phyloP scores from a whole-genome alignment of 169 alveolate genomes.

The Miamiensis avidus region DNA sequence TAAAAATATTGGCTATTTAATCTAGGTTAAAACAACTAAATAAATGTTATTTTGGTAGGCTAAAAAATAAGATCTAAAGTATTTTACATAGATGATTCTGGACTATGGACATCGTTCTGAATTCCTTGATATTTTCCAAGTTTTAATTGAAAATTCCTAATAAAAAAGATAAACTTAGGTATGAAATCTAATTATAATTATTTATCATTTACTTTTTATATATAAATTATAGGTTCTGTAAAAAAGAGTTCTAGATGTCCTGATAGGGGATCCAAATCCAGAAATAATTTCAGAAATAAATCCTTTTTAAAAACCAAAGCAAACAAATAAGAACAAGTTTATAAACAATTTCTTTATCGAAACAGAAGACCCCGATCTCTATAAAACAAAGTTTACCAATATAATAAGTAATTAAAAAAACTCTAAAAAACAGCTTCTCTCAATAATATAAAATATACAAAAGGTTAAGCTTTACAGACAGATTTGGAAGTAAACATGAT shows the following conservation, averaged over 20 bases:
- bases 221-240: background rate
- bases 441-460: too few relatives aligned
- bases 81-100: slow-evolving; percentile 12
- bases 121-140: slow-evolving; percentile 6
- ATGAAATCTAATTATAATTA: too few relatives aligned
- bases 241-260: background rate
- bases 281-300: slow-evolving; percentile 6
- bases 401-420: background rate
- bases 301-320: slow-evolving; percentile 1
- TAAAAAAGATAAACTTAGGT: background rate
- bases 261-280: background rate
- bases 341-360: background rate
- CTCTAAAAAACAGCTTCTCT: too few relatives aligned
- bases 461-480: background rate
- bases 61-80: slow-evolving; percentile 6
- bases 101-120: background rate
- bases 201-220: too few relatives aligned
- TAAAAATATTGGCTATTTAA: too few relatives aligned
- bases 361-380: background rate
- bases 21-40: too few relatives aligned
- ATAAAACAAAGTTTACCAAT: background rate
- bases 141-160: background rate
- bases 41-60: too few relatives aligned
- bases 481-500: background rate
- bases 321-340: background rate